These are phyloP conservation scores for Meripilus lineatus DNA, from an alignment of 1,284 basidiomycete genomes.

Conservation along the genomic window DNA sequence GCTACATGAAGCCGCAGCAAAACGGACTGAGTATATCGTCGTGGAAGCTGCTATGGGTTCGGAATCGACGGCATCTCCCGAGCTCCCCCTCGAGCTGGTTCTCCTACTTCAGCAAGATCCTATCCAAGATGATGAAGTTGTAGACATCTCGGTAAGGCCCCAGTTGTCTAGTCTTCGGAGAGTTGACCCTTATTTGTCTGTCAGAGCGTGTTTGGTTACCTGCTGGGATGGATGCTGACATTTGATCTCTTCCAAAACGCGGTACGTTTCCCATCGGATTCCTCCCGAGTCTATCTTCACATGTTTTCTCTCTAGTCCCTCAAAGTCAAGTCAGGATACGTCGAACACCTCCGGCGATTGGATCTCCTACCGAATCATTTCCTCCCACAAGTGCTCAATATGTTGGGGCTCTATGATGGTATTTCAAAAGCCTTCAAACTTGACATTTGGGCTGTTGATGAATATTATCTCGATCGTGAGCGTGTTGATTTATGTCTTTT, in stretches of 20 bases:
- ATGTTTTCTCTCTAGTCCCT: conserved; percentile 52
- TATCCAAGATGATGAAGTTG: conserved; percentile 33
- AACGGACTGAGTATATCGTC: conserved; percentile 74
- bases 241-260: conserved; percentile 87
- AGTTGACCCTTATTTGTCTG: neutral
- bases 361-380: conserved; percentile 64
- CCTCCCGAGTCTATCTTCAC: neutral
- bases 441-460: conserved; percentile 81
- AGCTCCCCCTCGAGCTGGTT: conserved; percentile 66
- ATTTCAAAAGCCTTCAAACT: conserved; percentile 67
- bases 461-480: conserved; percentile 81
- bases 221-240: conserved; percentile 89
- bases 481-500: conserved; percentile 9
- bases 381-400: conserved; percentile 70
- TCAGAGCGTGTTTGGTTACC: conserved; percentile 53
- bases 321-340: conserved; percentile 76
- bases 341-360: conserved; percentile 77
- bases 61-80: conserved; percentile 42
- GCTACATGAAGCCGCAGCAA: conserved; percentile 56
- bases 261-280: conserved; percentile 39
- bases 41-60: conserved; percentile 80
- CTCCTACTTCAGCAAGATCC: conserved; percentile 51
- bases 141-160: conserved; percentile 21
- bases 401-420: conserved; percentile 63
- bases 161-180: neutral